Evolutionary conservation across 2,329 filamentous ascomycete species (phyloP).

Genomic region (Fusarium chlamydosporum): DNA sequence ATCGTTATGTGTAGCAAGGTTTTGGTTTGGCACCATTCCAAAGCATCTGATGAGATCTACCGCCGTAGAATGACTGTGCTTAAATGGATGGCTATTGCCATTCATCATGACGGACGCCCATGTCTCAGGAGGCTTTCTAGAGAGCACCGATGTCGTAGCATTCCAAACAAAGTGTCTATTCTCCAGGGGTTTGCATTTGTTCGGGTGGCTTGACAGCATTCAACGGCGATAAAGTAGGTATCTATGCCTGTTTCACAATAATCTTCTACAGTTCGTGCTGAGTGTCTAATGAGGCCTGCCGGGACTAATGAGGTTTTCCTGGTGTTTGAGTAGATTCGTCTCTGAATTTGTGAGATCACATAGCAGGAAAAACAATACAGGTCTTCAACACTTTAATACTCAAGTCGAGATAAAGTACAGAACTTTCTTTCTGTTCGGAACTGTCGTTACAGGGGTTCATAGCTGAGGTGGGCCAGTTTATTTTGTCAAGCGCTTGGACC

Average conservation of each 20-base stretch:
- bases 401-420: not conserved
- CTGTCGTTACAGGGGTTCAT: conserved; percentile 10
- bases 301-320: not conserved
- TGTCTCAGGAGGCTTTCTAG: conserved; percentile 22
- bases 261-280: not conserved
- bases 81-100: not conserved
- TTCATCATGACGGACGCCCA: conserved; percentile 16
- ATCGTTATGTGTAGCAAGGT: not conserved
- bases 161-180: conserved; percentile 14
- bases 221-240: not conserved
- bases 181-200: conserved; percentile 3
- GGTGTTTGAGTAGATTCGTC: not conserved
- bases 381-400: not conserved
- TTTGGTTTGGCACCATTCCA: not conserved
- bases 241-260: not conserved
- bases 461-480: conserved; percentile 35
- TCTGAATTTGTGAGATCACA: not conserved
- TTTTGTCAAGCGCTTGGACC: conserved; percentile 53
- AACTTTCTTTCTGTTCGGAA: not conserved
- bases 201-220: conserved; percentile 8
- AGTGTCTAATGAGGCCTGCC: not conserved
- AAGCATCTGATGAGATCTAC: not conserved
- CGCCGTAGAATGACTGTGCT: not conserved
- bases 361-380: not conserved
- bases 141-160: conserved; percentile 8